phyloP scores from a whole-genome alignment of 1,284 basidiomycete genomes.

The Schizophyllum commune region DNA sequence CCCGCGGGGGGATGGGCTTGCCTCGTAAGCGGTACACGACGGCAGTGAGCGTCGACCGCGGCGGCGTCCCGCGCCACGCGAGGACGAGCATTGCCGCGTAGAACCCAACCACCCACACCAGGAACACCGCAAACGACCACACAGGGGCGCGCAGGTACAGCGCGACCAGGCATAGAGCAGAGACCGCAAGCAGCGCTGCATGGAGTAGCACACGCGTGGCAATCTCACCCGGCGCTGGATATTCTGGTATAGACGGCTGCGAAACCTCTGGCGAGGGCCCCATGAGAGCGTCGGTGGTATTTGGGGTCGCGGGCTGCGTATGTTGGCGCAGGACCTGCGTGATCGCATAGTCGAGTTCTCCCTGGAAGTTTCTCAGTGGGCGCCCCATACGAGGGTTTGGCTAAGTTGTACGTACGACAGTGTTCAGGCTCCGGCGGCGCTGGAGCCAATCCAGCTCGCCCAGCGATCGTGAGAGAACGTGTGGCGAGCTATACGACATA shows the following conservation, averaged over 20 bases:
- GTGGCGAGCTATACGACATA: conserved; percentile 17
- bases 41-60: conserved; percentile 48
- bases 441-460: conserved; percentile 71
- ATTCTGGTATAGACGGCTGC: conserved; percentile 15
- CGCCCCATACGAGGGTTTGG: not conserved
- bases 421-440: conserved; percentile 57
- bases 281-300: conserved; percentile 13
- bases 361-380: conserved; percentile 29
- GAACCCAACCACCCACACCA: conserved; percentile 51
- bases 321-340: conserved; percentile 35
- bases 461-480: conserved; percentile 36
- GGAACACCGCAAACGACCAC: conserved; percentile 56
- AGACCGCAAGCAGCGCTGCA: conserved; percentile 48
- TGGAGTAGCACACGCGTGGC: conserved; percentile 49
- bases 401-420: conserved; percentile 44
- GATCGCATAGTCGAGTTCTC: conserved; percentile 58
- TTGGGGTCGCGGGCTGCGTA: conserved; percentile 27
- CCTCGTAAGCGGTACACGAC: conserved; percentile 39
- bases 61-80: conserved; percentile 50
- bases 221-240: conserved; percentile 35
- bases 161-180: conserved; percentile 45
- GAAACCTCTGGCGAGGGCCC: not conserved
- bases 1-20: conserved; percentile 6
- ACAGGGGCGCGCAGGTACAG: conserved; percentile 49
- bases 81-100: conserved; percentile 44